Base-by-base conservation (phyloP, 169 alveolate species). In the Babesia sp. region DNA sequence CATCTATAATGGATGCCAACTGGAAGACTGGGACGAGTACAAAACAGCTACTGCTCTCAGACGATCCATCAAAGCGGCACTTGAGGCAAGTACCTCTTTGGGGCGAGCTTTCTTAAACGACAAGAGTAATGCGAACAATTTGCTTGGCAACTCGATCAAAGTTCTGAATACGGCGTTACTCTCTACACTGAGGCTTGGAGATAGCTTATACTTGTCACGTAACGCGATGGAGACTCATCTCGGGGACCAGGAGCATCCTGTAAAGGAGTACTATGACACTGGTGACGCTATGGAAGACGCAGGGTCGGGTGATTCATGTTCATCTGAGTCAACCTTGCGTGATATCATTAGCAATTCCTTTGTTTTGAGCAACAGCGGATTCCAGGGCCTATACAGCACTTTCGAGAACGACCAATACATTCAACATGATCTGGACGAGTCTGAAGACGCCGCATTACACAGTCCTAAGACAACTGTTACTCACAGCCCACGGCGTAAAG, bases 351-450 rank as follows among this genome's bases (percentile, higher is more conserved):
- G 61, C 74, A 64, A 64, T 46, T 46, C 63, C 20, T 64, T 64
- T 31, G 74, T 64, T 29, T 51, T 64, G 12, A 56, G 74, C 63
- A 45, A 18, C 59, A 64, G 29, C 37, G 22, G 48, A 12, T 64
- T 36, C 59, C 51, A 7, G 51, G 74, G 60, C 12, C 54, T 64
- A 6, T 64, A 64, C 61, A 79, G 87, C 57, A 79, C 82, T 1
- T 79, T 79, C 34, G 87, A 79, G 56, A 79, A 68, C 56, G 82
- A 79, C 41, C 87, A 79, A 64, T 79, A 79, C 61, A 64, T 64
- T 14, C 74, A 64, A 48, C 74, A 64, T 12, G 74, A 64, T 22
- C 36, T 64, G 45, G 74, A 46, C 22, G 74, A 64, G 34, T 1
- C 61, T 4, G 74, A 64, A 7, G 74, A 64, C 7, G 54, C 46